Conservation (phyloP, 805 yeast genomes). For the Starmerella sp. region DNA sequence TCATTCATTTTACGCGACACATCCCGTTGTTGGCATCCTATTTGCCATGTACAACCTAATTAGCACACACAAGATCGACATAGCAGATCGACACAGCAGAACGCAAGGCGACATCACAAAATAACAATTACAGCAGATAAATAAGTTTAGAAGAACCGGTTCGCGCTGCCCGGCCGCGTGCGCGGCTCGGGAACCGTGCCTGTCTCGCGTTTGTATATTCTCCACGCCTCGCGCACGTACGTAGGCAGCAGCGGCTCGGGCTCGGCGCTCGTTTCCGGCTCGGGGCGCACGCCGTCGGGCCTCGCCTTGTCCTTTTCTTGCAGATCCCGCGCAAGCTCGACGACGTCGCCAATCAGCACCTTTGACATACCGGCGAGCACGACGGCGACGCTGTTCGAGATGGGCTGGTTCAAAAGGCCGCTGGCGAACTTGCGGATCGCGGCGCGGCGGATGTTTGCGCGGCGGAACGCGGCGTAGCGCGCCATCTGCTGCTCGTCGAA, state of each 20-base stretch:
- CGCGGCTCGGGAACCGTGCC: constrained; percentile 50
- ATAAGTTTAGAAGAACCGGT: constrained; percentile 23
- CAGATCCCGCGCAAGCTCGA: constrained; percentile 66
- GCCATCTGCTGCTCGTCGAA: constrained; percentile 76
- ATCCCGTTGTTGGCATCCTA: too few species aligned
- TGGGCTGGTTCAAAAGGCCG: constrained; percentile 65
- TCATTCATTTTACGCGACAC: too few species aligned
- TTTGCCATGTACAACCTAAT: too few species aligned
- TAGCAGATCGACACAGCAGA: background rate
- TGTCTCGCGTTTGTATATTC: constrained; percentile 56
- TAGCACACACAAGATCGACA: background rate
- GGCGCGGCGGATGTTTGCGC: constrained; percentile 61
- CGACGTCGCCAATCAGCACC: constrained; percentile 79
- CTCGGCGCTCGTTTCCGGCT: constrained; percentile 20
- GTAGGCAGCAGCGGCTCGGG: constrained; percentile 61
- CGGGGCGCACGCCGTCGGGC: background rate
- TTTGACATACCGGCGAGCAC: constrained; percentile 79
- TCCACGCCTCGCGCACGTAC: constrained; percentile 82
- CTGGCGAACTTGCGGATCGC: constrained; percentile 74
- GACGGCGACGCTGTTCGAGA: constrained; percentile 68
- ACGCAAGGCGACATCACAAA: background rate
- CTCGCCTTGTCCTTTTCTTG: constrained; percentile 36
- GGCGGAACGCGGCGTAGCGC: constrained; percentile 73
- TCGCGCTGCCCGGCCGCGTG: constrained; percentile 64
- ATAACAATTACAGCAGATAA: background rate